phyloP scores from a whole-genome alignment of 495 filamentous ascomycete species.

The Trichoderma parareesei region DNA sequence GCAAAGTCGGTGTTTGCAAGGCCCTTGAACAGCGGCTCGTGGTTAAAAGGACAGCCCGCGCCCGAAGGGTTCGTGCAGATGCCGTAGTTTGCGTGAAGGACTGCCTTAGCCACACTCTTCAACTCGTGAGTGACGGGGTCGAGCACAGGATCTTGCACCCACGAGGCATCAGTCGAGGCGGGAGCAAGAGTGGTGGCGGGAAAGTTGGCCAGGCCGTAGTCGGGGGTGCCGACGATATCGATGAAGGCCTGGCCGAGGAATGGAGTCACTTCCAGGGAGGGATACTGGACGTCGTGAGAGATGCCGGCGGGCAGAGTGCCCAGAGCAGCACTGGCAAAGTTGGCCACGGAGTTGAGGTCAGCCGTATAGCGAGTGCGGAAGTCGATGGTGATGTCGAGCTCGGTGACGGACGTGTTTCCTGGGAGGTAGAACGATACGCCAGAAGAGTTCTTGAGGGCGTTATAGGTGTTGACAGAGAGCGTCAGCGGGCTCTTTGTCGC shows the following conservation, averaged over 20 bases:
- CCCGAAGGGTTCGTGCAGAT: slow-evolving; percentile 25
- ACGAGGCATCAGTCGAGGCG: slow-evolving; percentile 20
- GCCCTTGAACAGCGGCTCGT: slow-evolving; percentile 44
- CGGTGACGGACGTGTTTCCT: slow-evolving; percentile 17
- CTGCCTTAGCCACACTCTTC: slow-evolving; percentile 42
- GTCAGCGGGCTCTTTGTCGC: slow-evolving; percentile 18
- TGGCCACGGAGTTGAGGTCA: slow-evolving; percentile 16
- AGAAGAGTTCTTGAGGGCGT: slow-evolving; percentile 13
- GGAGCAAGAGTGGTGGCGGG: slow-evolving; percentile 24
- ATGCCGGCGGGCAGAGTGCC: slow-evolving; percentile 10
- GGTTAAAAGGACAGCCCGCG: slow-evolving; percentile 28
- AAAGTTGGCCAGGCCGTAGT: slow-evolving; percentile 38
- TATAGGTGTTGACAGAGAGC: slow-evolving; percentile 20
- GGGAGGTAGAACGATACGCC: slow-evolving; percentile 19
- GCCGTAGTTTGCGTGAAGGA: slow-evolving; percentile 43
- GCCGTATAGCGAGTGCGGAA: slow-evolving; percentile 19
- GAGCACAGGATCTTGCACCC: slow-evolving; percentile 32
- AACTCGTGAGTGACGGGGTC: slow-evolving; percentile 18
- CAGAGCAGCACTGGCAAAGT: slow-evolving; percentile 15
- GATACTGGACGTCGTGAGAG: slow-evolving; percentile 18
- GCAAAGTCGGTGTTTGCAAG: slow-evolving; percentile 41
- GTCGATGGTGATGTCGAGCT: slow-evolving; percentile 19
- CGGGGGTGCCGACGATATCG: slow-evolving; percentile 25
- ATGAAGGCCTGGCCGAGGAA: slow-evolving; percentile 17
- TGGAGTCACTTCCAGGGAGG: slow-evolving; percentile 18